Evolutionary conservation across 441 rosid genomes (phyloP), one percentile per base, ranked within the genome.

Genomic region (Croton laevigatus): DNA sequence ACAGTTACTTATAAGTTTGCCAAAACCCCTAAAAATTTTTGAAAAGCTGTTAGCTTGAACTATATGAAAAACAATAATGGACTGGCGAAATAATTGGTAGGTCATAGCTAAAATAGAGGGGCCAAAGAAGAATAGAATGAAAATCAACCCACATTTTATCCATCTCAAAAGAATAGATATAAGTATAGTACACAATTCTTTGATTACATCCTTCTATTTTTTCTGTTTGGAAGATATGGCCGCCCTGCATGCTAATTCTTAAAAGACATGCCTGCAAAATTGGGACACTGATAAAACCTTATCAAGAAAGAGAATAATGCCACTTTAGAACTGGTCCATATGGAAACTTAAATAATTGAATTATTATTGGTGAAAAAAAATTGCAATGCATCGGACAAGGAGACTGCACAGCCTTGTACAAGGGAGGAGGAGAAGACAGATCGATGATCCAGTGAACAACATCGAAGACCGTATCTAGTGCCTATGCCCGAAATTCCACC

Each of bases 401-500:
- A 53, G 69, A 19, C 32, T 8, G 66, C 32, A 38, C 49, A 51
- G 61, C 57, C 11, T 13, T 53, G 71, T 34, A 40, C 53, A 71
- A 65, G n/a, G 6, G 45, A 61, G 67, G 20, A 65, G 48, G 40
- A 34, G 34, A 34, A 19, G 23, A 36, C 6, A 27, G 16, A 38
- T 11, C 6, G 36, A 42, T 40, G 27, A 32, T 14, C n/a, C 34
- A 68, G 51, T 44, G 13, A 42, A 36, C 1, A 14, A 34, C 17
- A 6, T 23, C 59, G n/a, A 27, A 27, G 3, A 45, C 57, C 34
- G 20, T 48, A 46, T 59, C 76, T 64, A 73, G 64, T 77, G 78
- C 81, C 82, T 80, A 77, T 76, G 82, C 69, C 95, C 89, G 34
- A 85, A 84, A 67, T 38, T 81, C 98, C 98, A 90, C 97, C 98